phyloP scores from a whole-genome alignment of 129 eudicot genomes.

The Flaveria robusta region DNA sequence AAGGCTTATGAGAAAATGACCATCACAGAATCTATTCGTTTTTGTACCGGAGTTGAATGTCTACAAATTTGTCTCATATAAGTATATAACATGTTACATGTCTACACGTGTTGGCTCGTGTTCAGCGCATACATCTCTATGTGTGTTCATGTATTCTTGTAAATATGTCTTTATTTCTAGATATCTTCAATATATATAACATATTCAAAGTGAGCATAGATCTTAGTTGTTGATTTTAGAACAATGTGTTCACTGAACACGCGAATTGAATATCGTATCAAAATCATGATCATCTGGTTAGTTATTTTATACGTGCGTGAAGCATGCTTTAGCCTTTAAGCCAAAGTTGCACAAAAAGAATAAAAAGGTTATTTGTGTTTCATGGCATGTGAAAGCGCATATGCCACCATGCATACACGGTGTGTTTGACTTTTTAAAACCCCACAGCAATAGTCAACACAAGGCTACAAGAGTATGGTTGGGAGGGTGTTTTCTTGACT shows the following conservation, averaged over 20 bases:
- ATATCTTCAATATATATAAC: too few species aligned
- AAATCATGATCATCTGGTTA: not conserved
- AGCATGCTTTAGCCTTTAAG: slow-evolving; percentile 20
- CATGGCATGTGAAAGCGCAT: slow-evolving; percentile 34
- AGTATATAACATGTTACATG: too few species aligned
- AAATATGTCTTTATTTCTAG: too few species aligned
- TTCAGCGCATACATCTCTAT: too few species aligned
- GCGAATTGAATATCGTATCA: not conserved
- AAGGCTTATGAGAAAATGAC: too few species aligned
- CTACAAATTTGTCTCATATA: too few species aligned
- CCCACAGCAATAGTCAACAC: slow-evolving; percentile 29
- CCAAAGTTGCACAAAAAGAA: slow-evolving; percentile 27
- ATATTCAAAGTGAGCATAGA: too few species aligned
- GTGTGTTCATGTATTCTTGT: too few species aligned
- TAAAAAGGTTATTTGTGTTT: slow-evolving; percentile 25
- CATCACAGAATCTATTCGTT: too few species aligned
- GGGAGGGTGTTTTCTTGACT: slow-evolving; percentile 26
- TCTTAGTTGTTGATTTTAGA: too few species aligned
- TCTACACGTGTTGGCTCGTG: too few species aligned
- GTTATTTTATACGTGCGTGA: slow-evolving; percentile 6
- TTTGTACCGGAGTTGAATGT: too few species aligned
- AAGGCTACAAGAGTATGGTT: slow-evolving; percentile 18
- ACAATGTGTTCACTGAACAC: not conserved
- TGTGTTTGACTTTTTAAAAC: slow-evolving; percentile 26
- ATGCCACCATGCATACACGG: slow-evolving; percentile 37